These are phyloP conservation scores for Tephrocybe sp. DNA, from an alignment of 768 basidiomycete genomes.

Conservation along the genomic window DNA sequence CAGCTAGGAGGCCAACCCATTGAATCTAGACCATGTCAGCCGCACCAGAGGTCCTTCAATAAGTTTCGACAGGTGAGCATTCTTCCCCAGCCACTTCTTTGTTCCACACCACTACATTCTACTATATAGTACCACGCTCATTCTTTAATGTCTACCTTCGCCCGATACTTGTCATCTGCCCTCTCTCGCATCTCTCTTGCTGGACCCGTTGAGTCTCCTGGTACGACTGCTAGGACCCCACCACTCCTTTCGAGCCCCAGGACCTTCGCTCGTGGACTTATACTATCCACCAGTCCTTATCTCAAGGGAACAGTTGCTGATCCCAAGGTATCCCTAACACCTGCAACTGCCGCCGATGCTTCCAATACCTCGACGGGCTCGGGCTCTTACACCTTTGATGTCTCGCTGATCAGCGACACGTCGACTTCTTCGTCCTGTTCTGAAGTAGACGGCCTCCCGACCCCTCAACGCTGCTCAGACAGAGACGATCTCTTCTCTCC, in stretches of 20 bases:
- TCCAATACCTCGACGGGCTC: neutral
- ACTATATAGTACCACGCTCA: constrained; percentile 11
- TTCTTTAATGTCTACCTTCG: constrained; percentile 12
- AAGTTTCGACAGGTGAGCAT: neutral
- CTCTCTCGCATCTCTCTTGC: constrained; percentile 4
- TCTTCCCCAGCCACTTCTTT: neutral
- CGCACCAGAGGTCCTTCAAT: neutral
- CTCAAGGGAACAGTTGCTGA: constrained; percentile 7
- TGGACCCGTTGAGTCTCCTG: neutral
- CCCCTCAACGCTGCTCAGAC: neutral
- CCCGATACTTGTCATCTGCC: constrained; percentile 6
- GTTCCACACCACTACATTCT: constrained; percentile 8
- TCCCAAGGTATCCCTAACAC: constrained; percentile 4
- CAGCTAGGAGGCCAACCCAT: too few relatives aligned
- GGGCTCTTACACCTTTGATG: constrained; percentile 8
- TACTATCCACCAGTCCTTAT: constrained; percentile 7
- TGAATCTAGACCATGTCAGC: too few relatives aligned
- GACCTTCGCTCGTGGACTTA: constrained; percentile 1
- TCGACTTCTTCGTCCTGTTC: constrained; percentile 12
- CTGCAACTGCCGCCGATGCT: neutral
- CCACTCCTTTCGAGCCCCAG: neutral
- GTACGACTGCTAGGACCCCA: neutral
- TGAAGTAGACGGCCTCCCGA: constrained; percentile 3
- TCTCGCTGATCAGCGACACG: constrained; percentile 14
- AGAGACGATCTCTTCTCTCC: constrained; percentile 12